Percentiles rank a stretch among this genome's conserved stretches.
Conservation (phyloP, 1,139 yeast species). For the Yamadazyma friedrichii region DNA sequence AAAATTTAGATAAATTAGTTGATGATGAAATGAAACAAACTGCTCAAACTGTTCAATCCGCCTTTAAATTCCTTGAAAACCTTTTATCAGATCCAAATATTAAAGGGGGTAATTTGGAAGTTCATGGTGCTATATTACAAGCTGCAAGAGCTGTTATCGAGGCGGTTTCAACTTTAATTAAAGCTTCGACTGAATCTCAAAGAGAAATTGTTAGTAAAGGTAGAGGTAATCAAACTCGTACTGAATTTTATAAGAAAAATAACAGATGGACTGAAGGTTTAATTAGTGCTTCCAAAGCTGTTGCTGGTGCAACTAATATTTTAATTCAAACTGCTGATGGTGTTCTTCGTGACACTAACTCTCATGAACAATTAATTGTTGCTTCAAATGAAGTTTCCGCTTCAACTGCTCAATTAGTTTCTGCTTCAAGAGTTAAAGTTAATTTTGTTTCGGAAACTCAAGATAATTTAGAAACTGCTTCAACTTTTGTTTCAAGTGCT, state of each 20-base stretch:
- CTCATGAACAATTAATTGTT: constrained; percentile 83
- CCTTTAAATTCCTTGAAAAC: constrained; percentile 58
- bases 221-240: constrained; percentile 61
- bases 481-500: constrained; percentile 68
- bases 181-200: constrained; percentile 81
- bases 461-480: constrained; percentile 67
- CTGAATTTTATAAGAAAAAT: constrained; percentile 83
- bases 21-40: constrained; percentile 72
- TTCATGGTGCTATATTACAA: constrained; percentile 73
- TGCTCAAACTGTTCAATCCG: constrained; percentile 65
- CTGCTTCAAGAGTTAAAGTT: constrained; percentile 89
- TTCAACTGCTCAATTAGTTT: constrained; percentile 88
- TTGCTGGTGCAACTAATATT: constrained; percentile 79
- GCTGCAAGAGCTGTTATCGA: constrained; percentile 83
- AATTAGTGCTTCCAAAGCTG: constrained; percentile 86
- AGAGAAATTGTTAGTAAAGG: constrained; percentile 77
- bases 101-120: constrained; percentile 61
- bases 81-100: constrained; percentile 57
- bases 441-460: constrained; percentile 76
- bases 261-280: constrained; percentile 95
- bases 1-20: constrained; percentile 68
- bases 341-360: constrained; percentile 58
- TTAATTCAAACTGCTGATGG: constrained; percentile 87
- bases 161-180: constrained; percentile 70
- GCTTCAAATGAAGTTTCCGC: constrained; percentile 93